A percentile compares a stretch with the other conserved stretches of the same genome.
Evolutionary conservation across 257 asterid genomes (phyloP).

Genomic region (Osmanthus fragrans): DNA sequence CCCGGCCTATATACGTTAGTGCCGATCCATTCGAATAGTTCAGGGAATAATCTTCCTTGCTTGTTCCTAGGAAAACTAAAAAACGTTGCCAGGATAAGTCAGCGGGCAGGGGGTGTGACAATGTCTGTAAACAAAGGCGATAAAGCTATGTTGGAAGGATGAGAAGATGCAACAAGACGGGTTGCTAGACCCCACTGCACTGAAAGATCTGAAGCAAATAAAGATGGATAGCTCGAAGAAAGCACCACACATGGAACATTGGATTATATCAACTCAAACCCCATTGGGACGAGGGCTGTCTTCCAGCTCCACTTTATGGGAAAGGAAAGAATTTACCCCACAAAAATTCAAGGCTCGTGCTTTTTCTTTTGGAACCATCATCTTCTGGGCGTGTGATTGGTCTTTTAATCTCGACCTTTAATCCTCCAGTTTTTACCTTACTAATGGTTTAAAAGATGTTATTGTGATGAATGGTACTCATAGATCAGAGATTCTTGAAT

Average conservation of each 20-base stretch:
- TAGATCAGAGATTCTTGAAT: neutral
- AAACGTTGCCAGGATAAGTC: neutral
- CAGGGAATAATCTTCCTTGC: neutral
- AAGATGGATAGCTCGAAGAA: no score
- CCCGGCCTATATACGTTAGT: neutral
- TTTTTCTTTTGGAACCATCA: neutral
- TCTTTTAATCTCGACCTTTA: neutral
- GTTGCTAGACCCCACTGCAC: no score
- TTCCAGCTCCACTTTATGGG: no score
- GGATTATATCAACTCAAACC: no score
- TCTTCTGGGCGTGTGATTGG: neutral
- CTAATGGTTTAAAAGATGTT: neutral
- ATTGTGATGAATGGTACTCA: neutral
- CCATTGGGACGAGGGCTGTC: no score
- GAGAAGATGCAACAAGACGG: no score
- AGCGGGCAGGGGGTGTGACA: neutral
- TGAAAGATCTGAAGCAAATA: no score
- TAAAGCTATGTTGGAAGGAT: no score
- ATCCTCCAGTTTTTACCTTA: neutral
- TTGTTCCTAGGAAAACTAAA: neutral
- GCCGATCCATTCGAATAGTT: neutral
- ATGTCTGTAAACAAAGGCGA: neutral
- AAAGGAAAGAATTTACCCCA: neutral
- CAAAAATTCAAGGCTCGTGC: neutral
- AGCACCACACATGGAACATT: no score